Evolutionary conservation across 345 rosid species (phyloP).

Genomic region (Ceriops decandra): DNA sequence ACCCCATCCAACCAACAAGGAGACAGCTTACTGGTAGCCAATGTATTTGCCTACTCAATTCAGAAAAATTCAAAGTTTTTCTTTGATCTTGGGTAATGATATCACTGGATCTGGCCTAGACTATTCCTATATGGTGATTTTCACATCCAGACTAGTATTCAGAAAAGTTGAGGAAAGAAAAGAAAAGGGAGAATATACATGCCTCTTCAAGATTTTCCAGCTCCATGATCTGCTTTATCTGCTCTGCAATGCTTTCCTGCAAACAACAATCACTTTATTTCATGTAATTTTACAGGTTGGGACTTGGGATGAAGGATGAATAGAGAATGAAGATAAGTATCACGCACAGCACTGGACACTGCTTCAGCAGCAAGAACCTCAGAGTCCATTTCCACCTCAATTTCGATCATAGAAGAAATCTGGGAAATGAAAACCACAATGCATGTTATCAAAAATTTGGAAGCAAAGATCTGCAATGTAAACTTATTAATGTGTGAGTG

Average conservation of each 20-base stretch:
- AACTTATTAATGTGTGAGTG: neutral
- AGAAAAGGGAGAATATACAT: slow-evolving; percentile 10
- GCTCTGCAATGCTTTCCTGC: slow-evolving; percentile 78
- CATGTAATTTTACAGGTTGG: slow-evolving; percentile 1
- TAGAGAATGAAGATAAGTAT: neutral
- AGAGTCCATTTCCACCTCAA: slow-evolving; percentile 88
- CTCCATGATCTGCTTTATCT: slow-evolving; percentile 88
- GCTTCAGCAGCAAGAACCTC: slow-evolving; percentile 97
- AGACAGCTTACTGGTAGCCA: no score
- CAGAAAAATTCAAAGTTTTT: neutral
- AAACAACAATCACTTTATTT: slow-evolving; percentile 17
- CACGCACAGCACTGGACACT: slow-evolving; percentile 65
- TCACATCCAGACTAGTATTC: neutral
- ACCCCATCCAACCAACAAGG: no score
- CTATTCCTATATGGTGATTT: neutral
- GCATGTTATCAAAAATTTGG: neutral
- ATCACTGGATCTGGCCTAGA: neutral
- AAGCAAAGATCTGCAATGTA: neutral
- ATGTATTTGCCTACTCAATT: neutral
- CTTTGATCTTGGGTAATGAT: neutral
- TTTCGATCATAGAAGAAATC: slow-evolving; percentile 98
- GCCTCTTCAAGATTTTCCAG: slow-evolving; percentile 97
- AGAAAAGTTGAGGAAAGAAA: neutral
- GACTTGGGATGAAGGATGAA: neutral
- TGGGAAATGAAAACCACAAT: slow-evolving; percentile 22